phyloP scores from a whole-genome alignment of 2,329 filamentous ascomycete species.

The Polytolypa hystricis region DNA sequence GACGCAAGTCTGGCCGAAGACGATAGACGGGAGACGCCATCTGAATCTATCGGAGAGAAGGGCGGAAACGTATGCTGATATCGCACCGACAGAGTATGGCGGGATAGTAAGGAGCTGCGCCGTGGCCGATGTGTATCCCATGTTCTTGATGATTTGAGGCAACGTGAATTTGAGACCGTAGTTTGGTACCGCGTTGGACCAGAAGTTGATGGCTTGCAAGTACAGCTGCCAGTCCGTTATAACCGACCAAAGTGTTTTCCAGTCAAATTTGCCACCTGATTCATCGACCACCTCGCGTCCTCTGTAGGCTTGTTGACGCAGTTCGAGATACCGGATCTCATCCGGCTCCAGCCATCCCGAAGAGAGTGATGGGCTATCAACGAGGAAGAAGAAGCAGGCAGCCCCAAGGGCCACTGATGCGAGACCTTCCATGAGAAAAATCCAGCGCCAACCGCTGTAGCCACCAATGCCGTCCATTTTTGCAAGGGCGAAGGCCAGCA shows the following conservation, averaged over 20 bases:
- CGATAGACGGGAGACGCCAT: slow-evolving; percentile 32
- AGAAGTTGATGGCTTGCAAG: slow-evolving; percentile 32
- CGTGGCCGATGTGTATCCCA: slow-evolving; percentile 30
- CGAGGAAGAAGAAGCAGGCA: slow-evolving; percentile 13
- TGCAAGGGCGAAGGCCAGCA: slow-evolving; percentile 78
- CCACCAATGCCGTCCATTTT: slow-evolving; percentile 61
- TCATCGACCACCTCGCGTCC: slow-evolving; percentile 7
- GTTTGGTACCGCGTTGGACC: slow-evolving; percentile 32
- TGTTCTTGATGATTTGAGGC: slow-evolving; percentile 31
- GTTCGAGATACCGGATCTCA: slow-evolving; percentile 32
- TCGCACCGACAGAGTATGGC: slow-evolving; percentile 26
- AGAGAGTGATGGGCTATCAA: slow-evolving; percentile 30
- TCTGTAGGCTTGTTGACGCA: slow-evolving; percentile 25
- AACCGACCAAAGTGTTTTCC: slow-evolving; percentile 27
- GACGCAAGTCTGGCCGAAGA: slow-evolving; percentile 24
- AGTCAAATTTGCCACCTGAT: slow-evolving; percentile 22
- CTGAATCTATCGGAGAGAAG: slow-evolving; percentile 28
- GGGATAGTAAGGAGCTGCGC: slow-evolving; percentile 24
- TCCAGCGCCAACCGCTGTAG: slow-evolving; percentile 4
- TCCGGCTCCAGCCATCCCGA: slow-evolving; percentile 28
- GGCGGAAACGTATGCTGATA: slow-evolving; percentile 20
- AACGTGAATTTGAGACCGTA: slow-evolving; percentile 25
- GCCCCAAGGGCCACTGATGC: slow-evolving; percentile 56
- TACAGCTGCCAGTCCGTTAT: slow-evolving; percentile 41
- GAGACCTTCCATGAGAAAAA: slow-evolving; percentile 52